phyloP scores from a whole-genome alignment of 202 grass and related monocot species.

The Panicum virgatum region DNA sequence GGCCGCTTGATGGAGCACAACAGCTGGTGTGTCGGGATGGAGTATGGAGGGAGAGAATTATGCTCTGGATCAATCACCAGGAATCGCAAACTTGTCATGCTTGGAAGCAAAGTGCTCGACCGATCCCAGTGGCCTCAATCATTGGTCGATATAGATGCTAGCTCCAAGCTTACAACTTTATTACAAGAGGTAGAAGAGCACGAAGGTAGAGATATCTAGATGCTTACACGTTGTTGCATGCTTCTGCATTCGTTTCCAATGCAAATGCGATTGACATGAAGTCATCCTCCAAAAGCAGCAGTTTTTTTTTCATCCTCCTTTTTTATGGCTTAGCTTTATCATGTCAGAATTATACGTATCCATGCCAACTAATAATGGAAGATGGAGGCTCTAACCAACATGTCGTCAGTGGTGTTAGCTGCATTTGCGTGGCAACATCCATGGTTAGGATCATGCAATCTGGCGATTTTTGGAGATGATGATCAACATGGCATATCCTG shows the following conservation, averaged over 20 bases:
- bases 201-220: neutral
- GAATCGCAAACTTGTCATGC: neutral
- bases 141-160: neutral
- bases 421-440: too few species aligned
- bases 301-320: neutral
- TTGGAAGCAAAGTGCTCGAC: neutral
- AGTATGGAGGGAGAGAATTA: neutral
- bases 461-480: neutral
- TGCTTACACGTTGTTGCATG: neutral
- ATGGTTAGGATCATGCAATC: neutral
- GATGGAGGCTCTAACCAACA: too few species aligned
- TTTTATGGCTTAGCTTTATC: neutral
- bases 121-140: neutral
- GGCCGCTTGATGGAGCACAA: neutral
- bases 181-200: neutral
- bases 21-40: neutral
- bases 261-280: neutral
- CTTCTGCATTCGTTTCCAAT: neutral
- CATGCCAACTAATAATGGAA: neutral
- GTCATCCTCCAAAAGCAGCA: neutral
- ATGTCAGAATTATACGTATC: neutral
- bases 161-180: too few species aligned
- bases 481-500: neutral
- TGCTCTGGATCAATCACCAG: neutral
- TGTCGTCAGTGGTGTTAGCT: too few species aligned